These are phyloP conservation scores for Calonectria ilicicola DNA, from an alignment of 2,329 filamentous ascomycete species.

Conservation along the genomic window DNA sequence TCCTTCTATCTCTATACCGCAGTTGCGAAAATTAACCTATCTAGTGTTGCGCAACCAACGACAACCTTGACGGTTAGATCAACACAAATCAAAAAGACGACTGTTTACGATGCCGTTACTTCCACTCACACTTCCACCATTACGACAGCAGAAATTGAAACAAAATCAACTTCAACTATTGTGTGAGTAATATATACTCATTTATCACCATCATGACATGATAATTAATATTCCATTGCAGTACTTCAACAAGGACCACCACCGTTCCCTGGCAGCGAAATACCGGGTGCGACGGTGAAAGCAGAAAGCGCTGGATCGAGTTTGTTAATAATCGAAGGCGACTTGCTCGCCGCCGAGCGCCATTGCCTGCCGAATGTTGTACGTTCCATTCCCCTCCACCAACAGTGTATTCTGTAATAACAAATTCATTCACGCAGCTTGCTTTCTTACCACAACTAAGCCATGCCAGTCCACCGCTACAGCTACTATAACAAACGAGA, in stretches of 20 bases:
- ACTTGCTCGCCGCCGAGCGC: not conserved
- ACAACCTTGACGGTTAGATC: not conserved
- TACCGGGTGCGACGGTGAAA: not conserved
- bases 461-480: not conserved
- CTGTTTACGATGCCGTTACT: not conserved
- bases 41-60: not conserved
- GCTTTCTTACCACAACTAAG: not conserved
- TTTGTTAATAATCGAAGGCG: not conserved
- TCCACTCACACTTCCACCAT: not conserved
- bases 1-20: too few species aligned
- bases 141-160: not conserved
- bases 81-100: not conserved
- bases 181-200: not conserved
- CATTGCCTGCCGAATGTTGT: not conserved
- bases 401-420: not conserved
- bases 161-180: not conserved
- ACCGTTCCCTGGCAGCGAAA: not conserved
- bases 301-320: not conserved
- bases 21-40: not conserved
- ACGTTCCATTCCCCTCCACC: not conserved
- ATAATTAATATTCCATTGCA: not conserved
- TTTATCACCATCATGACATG: not conserved
- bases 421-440: not conserved
- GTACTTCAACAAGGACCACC: not conserved
- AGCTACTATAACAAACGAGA: not conserved